Evolutionary conservation across 768 basidiomycete genomes (phyloP), one percentile per base, ranked within the genome.

Genomic region (Podaxis sp.): DNA sequence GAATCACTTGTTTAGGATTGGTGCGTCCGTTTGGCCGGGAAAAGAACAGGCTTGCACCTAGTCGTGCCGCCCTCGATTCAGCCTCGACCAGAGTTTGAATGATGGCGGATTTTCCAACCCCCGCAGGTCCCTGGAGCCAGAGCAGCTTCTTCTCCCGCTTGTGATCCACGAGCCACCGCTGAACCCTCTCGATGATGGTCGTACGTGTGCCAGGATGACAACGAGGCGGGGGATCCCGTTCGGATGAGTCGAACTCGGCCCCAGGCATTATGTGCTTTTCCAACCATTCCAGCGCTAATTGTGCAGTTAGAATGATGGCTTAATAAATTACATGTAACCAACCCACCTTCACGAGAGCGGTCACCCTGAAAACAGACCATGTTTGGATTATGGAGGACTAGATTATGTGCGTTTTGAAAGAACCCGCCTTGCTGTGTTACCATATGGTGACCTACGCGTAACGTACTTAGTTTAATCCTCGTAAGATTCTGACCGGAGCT

Each of bases 61-160:
- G 57, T 8, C 17, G 56, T 2, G 43, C 38, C 3, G 46, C 56
- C 19, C 61, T 27, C 4, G 43, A 46, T 3, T 25, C 13, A 4
- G 36, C 15, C 37, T 75, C 68, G 8, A 73, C 70, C 0, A 76
- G 63, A 0, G 74, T 73, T 41, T 76, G 75, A 13, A 68, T 66
- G 7, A 77, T 61, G 1, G 71, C 68, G 0, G 72, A 65, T 53
- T 73, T 73, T 1, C 73, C 73, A 1, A 68, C 63, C 0, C 73
- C 71, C 12, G 70, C 72, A 0, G 70, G 66, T 0, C 73, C 72
- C 15, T 61, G 50, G 0, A 73, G 54, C 70, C 68, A 70, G 2
- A 69, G 29, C 6, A 69, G 22, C 2, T 38, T 59, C 11, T 56
- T 47, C 15, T 56, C 33, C 46, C 50, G n/a, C 17, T 57, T 25